Conservation (phyloP, 1,139 yeast species). For the Spathaspora jeffriesii region DNA sequence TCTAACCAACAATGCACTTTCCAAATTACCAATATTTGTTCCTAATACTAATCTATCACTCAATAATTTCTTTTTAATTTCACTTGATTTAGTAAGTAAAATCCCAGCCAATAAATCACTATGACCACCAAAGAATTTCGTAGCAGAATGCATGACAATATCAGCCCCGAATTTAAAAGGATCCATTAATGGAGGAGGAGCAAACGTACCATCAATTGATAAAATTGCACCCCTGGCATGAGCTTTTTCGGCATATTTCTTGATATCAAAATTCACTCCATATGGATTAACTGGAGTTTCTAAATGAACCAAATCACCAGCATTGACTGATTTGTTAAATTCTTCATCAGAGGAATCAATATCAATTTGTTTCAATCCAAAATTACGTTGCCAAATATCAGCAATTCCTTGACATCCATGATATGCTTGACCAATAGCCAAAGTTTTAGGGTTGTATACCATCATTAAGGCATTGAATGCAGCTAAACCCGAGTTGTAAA, state of each 20-base stretch:
- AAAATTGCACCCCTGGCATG: slow-evolving; percentile 71
- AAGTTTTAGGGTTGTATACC: slow-evolving; percentile 68
- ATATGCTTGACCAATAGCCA: slow-evolving; percentile 80
- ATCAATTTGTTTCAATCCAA: slow-evolving; percentile 53
- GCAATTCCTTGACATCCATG: slow-evolving; percentile 82
- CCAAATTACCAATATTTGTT: slow-evolving; percentile 76
- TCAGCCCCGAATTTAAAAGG: slow-evolving; percentile 85
- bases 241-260: slow-evolving; percentile 62
- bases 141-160: slow-evolving; percentile 84
- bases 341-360: slow-evolving; percentile 42
- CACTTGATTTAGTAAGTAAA: slow-evolving; percentile 58
- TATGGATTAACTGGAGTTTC: slow-evolving; percentile 91
- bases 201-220: slow-evolving; percentile 84
- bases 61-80: slow-evolving; percentile 44
- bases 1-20: slow-evolving; percentile 70
- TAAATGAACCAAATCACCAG: slow-evolving; percentile 79
- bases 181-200: slow-evolving; percentile 88
- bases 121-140: slow-evolving; percentile 92
- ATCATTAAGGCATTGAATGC: slow-evolving; percentile 81
- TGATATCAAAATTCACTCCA: slow-evolving; percentile 69
- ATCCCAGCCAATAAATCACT: slow-evolving; percentile 89
- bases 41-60: slow-evolving; percentile 72
- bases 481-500: slow-evolving; percentile 74
- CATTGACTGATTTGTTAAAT: slow-evolving; percentile 46
- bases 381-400: slow-evolving; percentile 59